Conservation (phyloP, 1,284 basidiomycete species). For the Rhodotorula sp. region DNA sequence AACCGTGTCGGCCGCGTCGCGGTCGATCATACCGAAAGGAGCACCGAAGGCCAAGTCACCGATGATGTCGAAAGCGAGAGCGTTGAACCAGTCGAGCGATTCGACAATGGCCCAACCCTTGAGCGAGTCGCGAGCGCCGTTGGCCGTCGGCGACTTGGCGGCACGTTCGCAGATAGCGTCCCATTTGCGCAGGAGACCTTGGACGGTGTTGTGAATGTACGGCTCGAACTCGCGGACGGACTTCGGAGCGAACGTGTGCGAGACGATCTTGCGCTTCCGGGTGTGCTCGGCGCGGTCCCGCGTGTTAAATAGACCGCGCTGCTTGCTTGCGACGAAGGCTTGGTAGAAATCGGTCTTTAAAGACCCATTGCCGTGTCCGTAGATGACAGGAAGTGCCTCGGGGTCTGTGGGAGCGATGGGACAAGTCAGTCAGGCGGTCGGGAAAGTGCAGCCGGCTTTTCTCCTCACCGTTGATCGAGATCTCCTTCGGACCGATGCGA, state of each 20-base stretch:
- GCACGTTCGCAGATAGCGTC: slow-evolving; percentile 65
- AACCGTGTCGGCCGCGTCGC: slow-evolving; percentile 42
- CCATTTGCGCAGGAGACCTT: slow-evolving; percentile 66
- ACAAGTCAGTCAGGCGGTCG: too few relatives aligned
- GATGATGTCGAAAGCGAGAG: slow-evolving; percentile 66
- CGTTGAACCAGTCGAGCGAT: slow-evolving; percentile 35
- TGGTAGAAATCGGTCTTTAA: slow-evolving; percentile 57
- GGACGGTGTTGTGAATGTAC: slow-evolving; percentile 51
- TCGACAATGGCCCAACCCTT: slow-evolving; percentile 41
- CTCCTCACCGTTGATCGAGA: slow-evolving; percentile 19
- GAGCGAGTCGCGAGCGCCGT: slow-evolving; percentile 31
- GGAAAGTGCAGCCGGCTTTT: not conserved
- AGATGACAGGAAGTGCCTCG: slow-evolving; percentile 68
- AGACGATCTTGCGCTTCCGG: slow-evolving; percentile 45
- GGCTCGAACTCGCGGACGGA: slow-evolving; percentile 70
- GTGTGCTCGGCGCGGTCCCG: slow-evolving; percentile 76
- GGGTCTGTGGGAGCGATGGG: slow-evolving; percentile 79
- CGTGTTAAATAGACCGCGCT: slow-evolving; percentile 66
- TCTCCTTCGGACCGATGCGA: slow-evolving; percentile 27
- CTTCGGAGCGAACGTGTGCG: slow-evolving; percentile 47
- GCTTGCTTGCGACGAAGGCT: slow-evolving; percentile 25
- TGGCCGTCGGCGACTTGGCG: slow-evolving; percentile 19
- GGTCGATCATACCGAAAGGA: slow-evolving; percentile 82
- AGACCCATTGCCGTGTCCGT: slow-evolving; percentile 45
- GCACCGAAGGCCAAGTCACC: slow-evolving; percentile 68